Evolutionary conservation across 2,329 filamentous ascomycete species (phyloP).

Genomic region (Rugonectria rugulosa): DNA sequence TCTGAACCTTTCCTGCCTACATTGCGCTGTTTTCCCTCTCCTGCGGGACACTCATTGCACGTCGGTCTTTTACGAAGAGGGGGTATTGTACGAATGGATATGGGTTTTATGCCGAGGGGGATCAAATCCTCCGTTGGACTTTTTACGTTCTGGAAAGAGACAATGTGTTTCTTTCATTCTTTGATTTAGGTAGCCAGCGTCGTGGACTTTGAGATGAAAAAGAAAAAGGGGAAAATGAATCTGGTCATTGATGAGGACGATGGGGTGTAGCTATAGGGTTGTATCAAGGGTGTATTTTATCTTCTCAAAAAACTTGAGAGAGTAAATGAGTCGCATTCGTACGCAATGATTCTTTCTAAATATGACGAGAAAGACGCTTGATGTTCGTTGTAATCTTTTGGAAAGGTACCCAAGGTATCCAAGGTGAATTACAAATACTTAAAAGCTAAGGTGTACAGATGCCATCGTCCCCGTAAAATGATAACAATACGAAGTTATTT

Average conservation of each 20-base stretch:
- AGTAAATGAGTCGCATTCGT: no score
- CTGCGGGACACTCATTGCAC: neutral
- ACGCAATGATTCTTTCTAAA: no score
- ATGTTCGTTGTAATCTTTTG: no score
- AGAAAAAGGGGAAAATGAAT: slow-evolving; percentile 3
- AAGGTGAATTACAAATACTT: no score
- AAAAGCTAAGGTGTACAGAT: no score
- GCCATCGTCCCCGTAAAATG: no score
- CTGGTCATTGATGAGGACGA: neutral
- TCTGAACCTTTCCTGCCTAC: neutral
- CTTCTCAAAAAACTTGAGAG: no score
- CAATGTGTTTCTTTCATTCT: neutral
- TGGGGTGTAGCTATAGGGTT: no score
- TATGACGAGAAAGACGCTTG: no score
- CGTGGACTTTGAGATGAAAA: neutral
- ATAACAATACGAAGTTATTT: no score
- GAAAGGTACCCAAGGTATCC: no score
- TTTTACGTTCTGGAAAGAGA: neutral
- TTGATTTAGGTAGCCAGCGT: neutral
- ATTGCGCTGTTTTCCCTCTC: neutral
- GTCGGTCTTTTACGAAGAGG: neutral
- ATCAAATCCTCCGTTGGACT: neutral
- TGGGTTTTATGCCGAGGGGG: neutral
- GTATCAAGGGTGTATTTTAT: neutral
- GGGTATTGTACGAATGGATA: slow-evolving; percentile 1